Evolutionary conservation across 148 eudicot genomes (phyloP).

Genomic region (Persicaria maculosa): DNA sequence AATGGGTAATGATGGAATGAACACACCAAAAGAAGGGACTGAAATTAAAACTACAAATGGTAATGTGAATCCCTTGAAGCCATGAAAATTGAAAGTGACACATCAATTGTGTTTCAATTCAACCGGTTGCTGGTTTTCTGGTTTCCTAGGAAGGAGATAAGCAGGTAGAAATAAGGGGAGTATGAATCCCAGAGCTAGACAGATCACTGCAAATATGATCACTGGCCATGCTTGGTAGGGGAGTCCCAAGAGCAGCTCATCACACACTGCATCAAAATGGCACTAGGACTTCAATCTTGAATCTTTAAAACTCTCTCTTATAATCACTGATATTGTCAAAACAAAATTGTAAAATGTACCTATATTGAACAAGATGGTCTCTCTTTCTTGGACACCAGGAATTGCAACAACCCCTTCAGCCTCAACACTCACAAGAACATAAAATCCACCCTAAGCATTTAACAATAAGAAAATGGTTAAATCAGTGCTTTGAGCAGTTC

Average conservation of each 20-base stretch:
- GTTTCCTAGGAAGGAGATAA: neutral
- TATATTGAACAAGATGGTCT: too few relatives aligned
- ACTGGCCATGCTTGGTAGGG: constrained; percentile 1
- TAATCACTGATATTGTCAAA: too few relatives aligned
- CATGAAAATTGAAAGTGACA: too few relatives aligned
- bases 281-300: too few relatives aligned
- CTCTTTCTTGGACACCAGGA: too few relatives aligned
- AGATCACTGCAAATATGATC: neutral
- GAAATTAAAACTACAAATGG: too few relatives aligned
- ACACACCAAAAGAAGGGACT: too few relatives aligned
- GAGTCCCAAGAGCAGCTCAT: neutral
- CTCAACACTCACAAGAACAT: constrained; percentile 58
- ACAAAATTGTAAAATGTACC: neutral
- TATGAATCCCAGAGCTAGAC: neutral
- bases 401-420: constrained; percentile 46
- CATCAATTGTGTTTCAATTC: too few relatives aligned
- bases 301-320: too few relatives aligned
- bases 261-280: neutral
- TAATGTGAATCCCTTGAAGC: too few relatives aligned
- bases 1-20: too few relatives aligned
- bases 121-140: too few relatives aligned
- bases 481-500: constrained; percentile 1
- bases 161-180: neutral
- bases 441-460: constrained; percentile 38
- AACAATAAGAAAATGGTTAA: neutral